Evolutionary conservation across 2,329 filamentous ascomycete genomes (phyloP).

Genomic region (Colletotrichum chlorophyti): DNA sequence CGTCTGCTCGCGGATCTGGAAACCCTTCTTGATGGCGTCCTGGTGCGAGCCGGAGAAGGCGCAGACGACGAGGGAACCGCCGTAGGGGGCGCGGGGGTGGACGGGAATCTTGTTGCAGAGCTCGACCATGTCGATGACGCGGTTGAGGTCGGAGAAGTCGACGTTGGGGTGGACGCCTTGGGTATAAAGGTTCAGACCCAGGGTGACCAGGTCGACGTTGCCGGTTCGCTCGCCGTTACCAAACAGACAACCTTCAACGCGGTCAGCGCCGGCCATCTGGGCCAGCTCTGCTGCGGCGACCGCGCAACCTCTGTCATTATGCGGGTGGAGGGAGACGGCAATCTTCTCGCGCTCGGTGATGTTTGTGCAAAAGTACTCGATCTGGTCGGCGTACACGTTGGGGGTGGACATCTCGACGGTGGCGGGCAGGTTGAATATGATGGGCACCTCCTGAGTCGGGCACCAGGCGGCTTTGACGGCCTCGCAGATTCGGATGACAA

Average conservation of each 20-base stretch:
- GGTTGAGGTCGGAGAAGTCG: constrained; percentile 89
- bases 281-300: constrained; percentile 90
- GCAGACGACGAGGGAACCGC: constrained; percentile 88
- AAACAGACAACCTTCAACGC: constrained; percentile 93
- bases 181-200: constrained; percentile 93
- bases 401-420: constrained; percentile 95
- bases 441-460: constrained; percentile 66
- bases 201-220: constrained; percentile 92
- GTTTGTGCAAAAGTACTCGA: constrained; percentile 92
- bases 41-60: constrained; percentile 94
- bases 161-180: constrained; percentile 86
- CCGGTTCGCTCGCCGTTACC: constrained; percentile 93
- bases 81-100: constrained; percentile 88
- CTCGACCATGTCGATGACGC: constrained; percentile 88
- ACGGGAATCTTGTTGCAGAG: constrained; percentile 94
- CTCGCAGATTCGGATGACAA: constrained; percentile 82
- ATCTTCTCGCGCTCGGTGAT: constrained; percentile 87
- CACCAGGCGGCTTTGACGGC: constrained; percentile 95
- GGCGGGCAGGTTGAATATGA: constrained; percentile 97
- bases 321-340: constrained; percentile 87
- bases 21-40: constrained; percentile 95
- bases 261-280: constrained; percentile 94
- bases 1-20: constrained; percentile 71
- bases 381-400: constrained; percentile 94
- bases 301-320: constrained; percentile 93